These are phyloP conservation scores for Ustilaginoidea virens DNA, from an alignment of 2,329 filamentous ascomycete species.

Conservation along the genomic window DNA sequence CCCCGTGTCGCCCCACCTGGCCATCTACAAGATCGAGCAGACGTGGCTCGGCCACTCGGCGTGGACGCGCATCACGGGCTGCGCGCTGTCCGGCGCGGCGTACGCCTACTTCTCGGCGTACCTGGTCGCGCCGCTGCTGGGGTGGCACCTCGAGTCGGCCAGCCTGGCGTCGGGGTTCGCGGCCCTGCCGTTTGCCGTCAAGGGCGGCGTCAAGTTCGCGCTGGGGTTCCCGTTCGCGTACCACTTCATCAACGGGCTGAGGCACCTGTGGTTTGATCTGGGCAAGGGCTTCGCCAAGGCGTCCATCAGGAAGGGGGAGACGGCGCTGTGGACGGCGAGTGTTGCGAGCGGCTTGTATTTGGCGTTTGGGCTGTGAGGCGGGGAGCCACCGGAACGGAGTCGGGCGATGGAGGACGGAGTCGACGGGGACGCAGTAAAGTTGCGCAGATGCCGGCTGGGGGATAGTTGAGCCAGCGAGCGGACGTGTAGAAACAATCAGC, in stretches of 20 bases:
- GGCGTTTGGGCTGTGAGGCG: conserved; percentile 29
- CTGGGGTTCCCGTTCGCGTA: conserved; percentile 44
- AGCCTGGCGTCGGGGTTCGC: conserved; percentile 46
- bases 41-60: conserved; percentile 63
- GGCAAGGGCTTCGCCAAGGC: conserved; percentile 34
- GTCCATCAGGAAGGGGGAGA: conserved; percentile 29
- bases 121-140: conserved; percentile 62
- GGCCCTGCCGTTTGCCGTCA: conserved; percentile 40
- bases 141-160: conserved; percentile 43
- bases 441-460: too few species aligned
- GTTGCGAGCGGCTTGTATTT: conserved; percentile 27
- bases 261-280: conserved; percentile 38
- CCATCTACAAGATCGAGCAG: conserved; percentile 75
- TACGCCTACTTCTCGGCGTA: conserved; percentile 74
- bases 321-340: conserved; percentile 31
- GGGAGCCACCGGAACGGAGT: neutral
- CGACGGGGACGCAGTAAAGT: too few species aligned
- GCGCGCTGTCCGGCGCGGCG: conserved; percentile 52
- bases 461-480: too few species aligned
- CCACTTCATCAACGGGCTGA: conserved; percentile 39
- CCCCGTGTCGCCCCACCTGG: conserved; percentile 71
- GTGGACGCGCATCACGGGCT: conserved; percentile 75
- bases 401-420: neutral
- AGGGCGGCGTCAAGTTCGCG: conserved; percentile 40
- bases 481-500: too few species aligned